A percentile compares a stretch with the other conserved stretches of the same genome.
phyloP scores from a whole-genome alignment of 2,329 filamentous ascomycete genomes.

The Alternaria hordeiaustralica region DNA sequence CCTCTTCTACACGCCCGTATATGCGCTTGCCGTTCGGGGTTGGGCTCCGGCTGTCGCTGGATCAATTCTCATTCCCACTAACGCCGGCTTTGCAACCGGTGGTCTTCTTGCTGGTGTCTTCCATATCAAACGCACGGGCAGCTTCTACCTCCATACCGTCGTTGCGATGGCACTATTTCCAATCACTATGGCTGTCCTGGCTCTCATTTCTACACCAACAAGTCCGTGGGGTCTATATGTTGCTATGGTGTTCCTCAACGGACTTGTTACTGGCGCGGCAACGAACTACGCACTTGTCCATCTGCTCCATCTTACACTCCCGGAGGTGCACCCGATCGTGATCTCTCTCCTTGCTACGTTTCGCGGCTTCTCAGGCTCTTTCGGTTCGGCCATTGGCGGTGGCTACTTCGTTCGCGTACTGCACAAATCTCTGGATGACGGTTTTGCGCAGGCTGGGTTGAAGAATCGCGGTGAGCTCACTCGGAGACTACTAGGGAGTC shows the following conservation, averaged over 20 bases:
- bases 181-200: slow-evolving; percentile 64
- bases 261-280: slow-evolving; percentile 72
- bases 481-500: slow-evolving; percentile 64
- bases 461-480: slow-evolving; percentile 55
- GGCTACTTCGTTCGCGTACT: slow-evolving; percentile 74
- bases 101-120: slow-evolving; percentile 76
- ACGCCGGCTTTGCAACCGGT: slow-evolving; percentile 77
- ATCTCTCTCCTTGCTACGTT: slow-evolving; percentile 80
- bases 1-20: slow-evolving; percentile 81
- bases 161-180: slow-evolving; percentile 68
- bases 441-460: slow-evolving; percentile 59
- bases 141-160: slow-evolving; percentile 73
- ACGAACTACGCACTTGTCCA: slow-evolving; percentile 85
- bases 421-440: slow-evolving; percentile 59
- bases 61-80: slow-evolving; percentile 80
- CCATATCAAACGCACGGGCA: slow-evolving; percentile 74
- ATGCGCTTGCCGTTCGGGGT: slow-evolving; percentile 76
- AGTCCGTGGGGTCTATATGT: slow-evolving; percentile 64
- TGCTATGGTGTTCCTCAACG: slow-evolving; percentile 70
- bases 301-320: slow-evolving; percentile 72
- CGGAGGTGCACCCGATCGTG: slow-evolving; percentile 74
- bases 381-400: slow-evolving; percentile 80
- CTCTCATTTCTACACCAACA: slow-evolving; percentile 60
- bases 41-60: slow-evolving; percentile 74
- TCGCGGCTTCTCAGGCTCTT: slow-evolving; percentile 80